Evolutionary conservation across 2,329 filamentous ascomycete genomes (phyloP).

Genomic region (Mollisia scopiformis): DNA sequence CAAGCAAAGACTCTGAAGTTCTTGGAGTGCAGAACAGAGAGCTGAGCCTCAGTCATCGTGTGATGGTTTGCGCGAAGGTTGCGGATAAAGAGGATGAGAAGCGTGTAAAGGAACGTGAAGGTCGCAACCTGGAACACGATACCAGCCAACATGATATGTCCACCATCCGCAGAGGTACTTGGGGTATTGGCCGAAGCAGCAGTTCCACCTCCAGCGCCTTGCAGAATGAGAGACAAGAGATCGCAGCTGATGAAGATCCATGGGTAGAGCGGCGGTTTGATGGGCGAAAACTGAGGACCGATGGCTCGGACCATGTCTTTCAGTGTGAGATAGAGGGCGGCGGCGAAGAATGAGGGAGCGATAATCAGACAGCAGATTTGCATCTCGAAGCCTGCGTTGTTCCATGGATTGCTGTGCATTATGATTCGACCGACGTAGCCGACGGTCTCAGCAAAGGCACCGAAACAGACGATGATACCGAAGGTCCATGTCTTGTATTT

Average conservation of each 20-base stretch:
- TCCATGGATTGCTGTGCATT: conserved; percentile 12
- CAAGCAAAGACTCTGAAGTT: conserved; percentile 5
- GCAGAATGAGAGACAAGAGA: background rate
- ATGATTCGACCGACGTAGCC: conserved; percentile 11
- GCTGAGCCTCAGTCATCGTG: background rate
- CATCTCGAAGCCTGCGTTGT: background rate
- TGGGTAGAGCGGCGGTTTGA: conserved; percentile 8
- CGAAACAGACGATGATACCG: conserved; percentile 35
- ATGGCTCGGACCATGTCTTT: conserved; percentile 10
- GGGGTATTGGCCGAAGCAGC: background rate
- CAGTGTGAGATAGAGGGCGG: conserved; percentile 8
- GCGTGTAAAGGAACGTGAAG: background rate
- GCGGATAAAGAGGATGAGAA: background rate
- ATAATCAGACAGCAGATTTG: conserved; percentile 11
- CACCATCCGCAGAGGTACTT: background rate
- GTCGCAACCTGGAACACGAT: conserved; percentile 10
- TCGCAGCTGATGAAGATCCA: conserved; percentile 10
- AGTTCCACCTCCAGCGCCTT: conserved; percentile 4
- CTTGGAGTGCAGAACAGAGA: background rate
- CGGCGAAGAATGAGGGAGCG: conserved; percentile 10
- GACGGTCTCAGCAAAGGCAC: background rate
- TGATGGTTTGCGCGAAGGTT: background rate
- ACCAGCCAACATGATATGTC: conserved; percentile 9
- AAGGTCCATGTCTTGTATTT: conserved; percentile 57
- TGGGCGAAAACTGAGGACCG: conserved; percentile 6